Base-by-base conservation (phyloP, 495 filamentous ascomycete species). In the Glarea lozoyensis region DNA sequence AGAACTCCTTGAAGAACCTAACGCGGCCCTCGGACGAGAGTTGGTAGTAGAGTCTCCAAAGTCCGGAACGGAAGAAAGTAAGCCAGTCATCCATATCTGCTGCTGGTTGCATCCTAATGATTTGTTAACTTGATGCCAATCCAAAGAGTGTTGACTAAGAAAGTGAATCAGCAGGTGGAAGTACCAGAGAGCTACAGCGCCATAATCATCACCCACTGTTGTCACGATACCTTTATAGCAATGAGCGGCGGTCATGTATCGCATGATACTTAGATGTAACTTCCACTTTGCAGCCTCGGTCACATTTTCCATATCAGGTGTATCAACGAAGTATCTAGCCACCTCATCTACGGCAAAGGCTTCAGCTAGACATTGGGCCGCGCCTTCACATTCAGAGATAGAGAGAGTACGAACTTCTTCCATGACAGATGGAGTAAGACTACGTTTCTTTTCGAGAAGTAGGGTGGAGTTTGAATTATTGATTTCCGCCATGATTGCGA, bases 171-270 rank as follows among this genome's bases (percentile, higher is more conserved):
- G 10, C 32, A 42, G 40, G 9, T 10, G 17, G 27, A 13, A 37
- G 60, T 69, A 88, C 84, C 84, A 90, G 27, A 90, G 68, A 44
- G 82, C 82, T 41, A 88, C 80, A 43, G 72, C 75, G 55, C 82
- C 85, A 58, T 80, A 86, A 50, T 87, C 72, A 33, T 77, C 73
- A 2, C 85, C 85, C 53, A 82, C 75, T 16, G 78, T 77, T 17
- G 81, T 79, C 30, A 79, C 85, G 32, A 87, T 50, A 16, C 84
- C 85, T 40, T 75, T 79, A 43, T 82, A 67, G 57, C 71, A 74
- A 56, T 86, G 83, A 39, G 82, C 77, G 23, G 82, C 76, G 25
- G 79, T 78, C 47, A 84, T 68, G 62, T 85, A 85, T 37, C 79
- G 75, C 56, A 87, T 69, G 47, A 87, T 84, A 49, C 78, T 69